Base-by-base conservation (phyloP, 495 filamentous ascomycete genomes). In the Hapsidospora chrysogenum region DNA sequence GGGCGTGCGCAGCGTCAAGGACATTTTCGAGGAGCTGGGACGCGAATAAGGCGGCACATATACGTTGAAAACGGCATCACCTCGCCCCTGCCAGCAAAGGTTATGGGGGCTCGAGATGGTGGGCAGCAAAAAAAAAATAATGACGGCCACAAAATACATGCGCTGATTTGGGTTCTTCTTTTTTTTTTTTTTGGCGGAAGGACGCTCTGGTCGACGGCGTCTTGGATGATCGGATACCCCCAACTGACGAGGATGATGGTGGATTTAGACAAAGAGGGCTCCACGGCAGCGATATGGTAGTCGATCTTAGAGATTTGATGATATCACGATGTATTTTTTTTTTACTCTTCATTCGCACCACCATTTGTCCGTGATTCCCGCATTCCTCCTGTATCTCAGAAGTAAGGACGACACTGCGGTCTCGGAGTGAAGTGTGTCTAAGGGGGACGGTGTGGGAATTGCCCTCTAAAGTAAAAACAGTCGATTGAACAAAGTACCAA, bases 1-100 rank as follows among this genome's bases (percentile, higher is more conserved):
- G 16, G 89, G 89, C 0, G 67, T 97, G 38, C 64, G 75, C 47
- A 92, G 68, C 51, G 54, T 85, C 7, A 63, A 69, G 36, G 70
- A 72, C 43, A 71, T 92, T 17, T 72, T 96, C 38, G 55, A 70
- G 33, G 66, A 79, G 40, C 46, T 87, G 36, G 49, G 55, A n/a
- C 13, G 21, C 16, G 33, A 36, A 27, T 19, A 36, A 26, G 31
- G n/a, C 23, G 31, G 31, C 31, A 33, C 23, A 17, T 13, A n/a
- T 33, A 21, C 15, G n/a, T 33, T 22, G 20, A n/a, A 20, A 21
- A 21, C 4, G 31, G 9, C 18, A 4, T 17, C 23, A 18, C 4
- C 14, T 1, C 31, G 18, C 9, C 4, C 3, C 17, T 33, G 18
- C 23, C 20, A 14, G n/a, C 23, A 33, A 6, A 33, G 2, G 18